These are phyloP conservation scores for Prillingera fragicola DNA, from an alignment of 1,284 basidiomycete genomes.

Conservation along the genomic window DNA sequence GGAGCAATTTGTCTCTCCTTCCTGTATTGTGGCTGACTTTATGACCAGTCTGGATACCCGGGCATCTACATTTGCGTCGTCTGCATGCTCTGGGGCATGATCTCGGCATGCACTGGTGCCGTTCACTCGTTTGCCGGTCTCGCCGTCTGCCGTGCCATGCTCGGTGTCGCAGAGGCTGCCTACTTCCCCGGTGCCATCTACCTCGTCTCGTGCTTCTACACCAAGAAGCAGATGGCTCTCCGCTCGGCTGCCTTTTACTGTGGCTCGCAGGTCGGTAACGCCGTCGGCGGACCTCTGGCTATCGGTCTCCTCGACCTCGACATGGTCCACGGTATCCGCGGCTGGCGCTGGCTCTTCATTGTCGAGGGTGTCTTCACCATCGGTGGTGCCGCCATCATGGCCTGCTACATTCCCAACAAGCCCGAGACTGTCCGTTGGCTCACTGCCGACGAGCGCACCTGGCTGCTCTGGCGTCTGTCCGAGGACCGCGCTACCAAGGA, in stretches of 20 bases:
- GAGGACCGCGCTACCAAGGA: constrained; percentile 35
- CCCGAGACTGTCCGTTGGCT: constrained; percentile 30
- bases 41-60: background rate
- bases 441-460: constrained; percentile 25
- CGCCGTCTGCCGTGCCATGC: constrained; percentile 29
- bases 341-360: constrained; percentile 10
- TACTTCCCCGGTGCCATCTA: constrained; percentile 19
- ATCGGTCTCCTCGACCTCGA: constrained; percentile 2
- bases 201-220: constrained; percentile 13
- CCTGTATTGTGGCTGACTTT: background rate
- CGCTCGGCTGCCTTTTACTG: constrained; percentile 11
- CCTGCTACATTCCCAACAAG: constrained; percentile 30
- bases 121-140: constrained; percentile 31
- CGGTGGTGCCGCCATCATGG: constrained; percentile 11
- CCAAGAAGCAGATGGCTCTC: constrained; percentile 3
- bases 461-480: constrained; percentile 30
- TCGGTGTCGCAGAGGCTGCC: constrained; percentile 34
- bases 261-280: constrained; percentile 9
- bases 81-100: constrained; percentile 34
- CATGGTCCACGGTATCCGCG: background rate
- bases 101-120: constrained; percentile 36
- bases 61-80: constrained; percentile 26
- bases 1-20: background rate
- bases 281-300: constrained; percentile 7
- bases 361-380: constrained; percentile 1